Evolutionary conservation across 306 rosid genomes (phyloP).

Genomic region (Alnus glutinosa): DNA sequence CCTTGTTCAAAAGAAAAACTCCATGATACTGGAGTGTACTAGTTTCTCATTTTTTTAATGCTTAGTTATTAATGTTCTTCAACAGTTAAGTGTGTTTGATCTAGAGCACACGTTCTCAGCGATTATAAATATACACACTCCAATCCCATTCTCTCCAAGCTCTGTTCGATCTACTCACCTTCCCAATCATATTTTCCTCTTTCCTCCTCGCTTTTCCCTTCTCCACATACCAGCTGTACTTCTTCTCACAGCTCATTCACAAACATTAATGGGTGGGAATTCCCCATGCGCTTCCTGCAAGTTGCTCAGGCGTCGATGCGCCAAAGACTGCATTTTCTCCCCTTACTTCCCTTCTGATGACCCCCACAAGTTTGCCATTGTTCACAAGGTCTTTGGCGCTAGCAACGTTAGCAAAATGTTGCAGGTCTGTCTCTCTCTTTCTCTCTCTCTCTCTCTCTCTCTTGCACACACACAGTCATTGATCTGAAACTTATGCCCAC

Average conservation of each 20-base stretch:
- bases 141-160: slow-evolving; percentile 23
- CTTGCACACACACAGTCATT: neutral
- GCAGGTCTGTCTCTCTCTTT: slow-evolving; percentile 52
- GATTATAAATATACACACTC: slow-evolving; percentile 39
- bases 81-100: slow-evolving; percentile 8
- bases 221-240: neutral
- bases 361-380: slow-evolving; percentile 84
- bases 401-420: slow-evolving; percentile 96
- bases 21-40: slow-evolving; percentile 14
- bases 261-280: slow-evolving; percentile 50
- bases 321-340: slow-evolving; percentile 80
- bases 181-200: slow-evolving; percentile 3
- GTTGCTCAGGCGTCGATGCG: slow-evolving; percentile 78
- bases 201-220: neutral
- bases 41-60: neutral
- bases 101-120: slow-evolving; percentile 31
- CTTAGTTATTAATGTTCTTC: neutral
- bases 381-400: slow-evolving; percentile 96
- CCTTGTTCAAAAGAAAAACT: slow-evolving; percentile 11
- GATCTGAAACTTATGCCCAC: neutral
- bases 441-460: neutral
- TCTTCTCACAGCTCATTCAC: neutral
- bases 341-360: slow-evolving; percentile 90
- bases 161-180: neutral
- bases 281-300: slow-evolving; percentile 98